phyloP scores from a whole-genome alignment of 345 rosid genomes.

The Gossypium anomalum region DNA sequence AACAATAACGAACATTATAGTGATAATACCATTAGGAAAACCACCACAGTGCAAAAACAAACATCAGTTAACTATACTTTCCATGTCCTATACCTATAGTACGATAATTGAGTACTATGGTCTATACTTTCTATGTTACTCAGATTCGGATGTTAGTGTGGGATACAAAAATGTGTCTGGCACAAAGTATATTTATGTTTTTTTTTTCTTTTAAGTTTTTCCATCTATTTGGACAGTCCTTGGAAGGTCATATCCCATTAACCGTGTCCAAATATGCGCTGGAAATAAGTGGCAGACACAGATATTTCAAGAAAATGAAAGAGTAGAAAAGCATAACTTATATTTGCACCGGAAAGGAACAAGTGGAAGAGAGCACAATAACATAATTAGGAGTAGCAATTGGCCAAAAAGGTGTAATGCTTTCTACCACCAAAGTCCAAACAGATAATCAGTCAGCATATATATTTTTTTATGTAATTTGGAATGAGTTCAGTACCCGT shows the following conservation, averaged over 20 bases:
- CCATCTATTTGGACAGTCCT: neutral
- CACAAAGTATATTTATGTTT: neutral
- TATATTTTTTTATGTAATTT: neutral
- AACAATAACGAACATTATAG: neutral
- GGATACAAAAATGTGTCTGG: neutral
- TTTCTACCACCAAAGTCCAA: neutral
- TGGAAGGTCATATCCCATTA: neutral
- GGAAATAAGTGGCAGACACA: neutral
- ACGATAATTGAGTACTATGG: neutral
- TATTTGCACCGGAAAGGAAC: neutral
- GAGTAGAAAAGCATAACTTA: neutral
- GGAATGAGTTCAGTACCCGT: conserved; percentile 44
- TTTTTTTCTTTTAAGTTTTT: neutral
- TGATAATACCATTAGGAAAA: neutral
- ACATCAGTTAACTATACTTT: neutral
- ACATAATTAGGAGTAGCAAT: neutral
- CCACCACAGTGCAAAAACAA: neutral
- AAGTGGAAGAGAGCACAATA: neutral
- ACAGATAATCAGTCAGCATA: neutral
- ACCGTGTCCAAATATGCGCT: neutral
- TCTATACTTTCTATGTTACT: neutral
- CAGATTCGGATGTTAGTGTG: neutral
- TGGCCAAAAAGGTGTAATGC: neutral
- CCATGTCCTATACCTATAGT: neutral
- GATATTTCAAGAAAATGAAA: neutral